Evolutionary conservation across 2,329 filamentous ascomycete species (phyloP).

Genomic region (Pseudohalonectria lignicola): DNA sequence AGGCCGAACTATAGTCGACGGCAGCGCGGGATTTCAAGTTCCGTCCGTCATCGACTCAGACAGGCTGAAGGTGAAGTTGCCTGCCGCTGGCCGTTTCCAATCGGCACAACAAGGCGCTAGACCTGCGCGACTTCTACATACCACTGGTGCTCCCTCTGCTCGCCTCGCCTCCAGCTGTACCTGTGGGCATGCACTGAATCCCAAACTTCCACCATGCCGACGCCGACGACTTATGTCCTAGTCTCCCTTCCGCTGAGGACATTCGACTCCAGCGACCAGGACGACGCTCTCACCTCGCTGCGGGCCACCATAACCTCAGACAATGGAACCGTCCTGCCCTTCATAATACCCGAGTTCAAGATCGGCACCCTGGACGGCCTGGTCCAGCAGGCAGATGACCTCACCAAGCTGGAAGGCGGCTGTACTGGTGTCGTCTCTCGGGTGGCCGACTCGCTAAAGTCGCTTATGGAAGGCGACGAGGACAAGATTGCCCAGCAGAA

Average conservation of each 20-base stretch:
- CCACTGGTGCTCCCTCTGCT: no score
- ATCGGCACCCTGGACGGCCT: slow-evolving; percentile 92
- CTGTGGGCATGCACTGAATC: no score
- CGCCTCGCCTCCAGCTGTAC: no score
- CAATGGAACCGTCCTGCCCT: slow-evolving; percentile 64
- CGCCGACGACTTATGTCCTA: slow-evolving; percentile 62
- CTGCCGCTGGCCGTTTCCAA: no score
- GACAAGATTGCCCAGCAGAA: slow-evolving; percentile 78
- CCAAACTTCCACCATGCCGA: slow-evolving; percentile 27
- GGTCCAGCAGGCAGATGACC: slow-evolving; percentile 91
- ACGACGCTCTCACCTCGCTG: slow-evolving; percentile 71
- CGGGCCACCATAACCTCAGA: slow-evolving; percentile 62
- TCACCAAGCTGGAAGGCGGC: slow-evolving; percentile 72
- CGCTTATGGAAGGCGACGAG: slow-evolving; percentile 74
- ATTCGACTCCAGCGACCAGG: slow-evolving; percentile 66
- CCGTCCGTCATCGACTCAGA: no score
- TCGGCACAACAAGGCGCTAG: no score
- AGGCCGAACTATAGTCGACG: no score
- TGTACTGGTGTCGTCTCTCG: slow-evolving; percentile 80
- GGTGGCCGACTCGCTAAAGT: slow-evolving; percentile 75
- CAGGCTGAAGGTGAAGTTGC: no score
- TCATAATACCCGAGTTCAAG: slow-evolving; percentile 88
- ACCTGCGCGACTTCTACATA: no score
- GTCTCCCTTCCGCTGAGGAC: slow-evolving; percentile 84
- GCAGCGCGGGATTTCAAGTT: no score